These are phyloP conservation scores for Solanum chmielewskii DNA, from an alignment of 257 asterid genomes.

Conservation along the genomic window DNA sequence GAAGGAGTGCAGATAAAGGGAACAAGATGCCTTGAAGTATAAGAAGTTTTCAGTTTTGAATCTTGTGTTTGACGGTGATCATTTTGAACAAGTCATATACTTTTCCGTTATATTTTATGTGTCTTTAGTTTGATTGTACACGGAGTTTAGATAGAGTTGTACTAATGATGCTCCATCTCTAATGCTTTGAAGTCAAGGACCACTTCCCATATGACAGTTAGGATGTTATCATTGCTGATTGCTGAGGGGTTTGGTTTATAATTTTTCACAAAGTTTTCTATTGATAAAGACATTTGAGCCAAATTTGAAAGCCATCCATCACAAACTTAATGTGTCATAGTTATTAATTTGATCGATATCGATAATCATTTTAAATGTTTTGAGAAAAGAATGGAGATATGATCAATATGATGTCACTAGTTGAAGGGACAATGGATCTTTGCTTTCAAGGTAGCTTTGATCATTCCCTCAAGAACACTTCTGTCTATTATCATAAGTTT, in stretches of 20 bases:
- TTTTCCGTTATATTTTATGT: background rate
- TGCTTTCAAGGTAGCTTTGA: constrained; percentile 30
- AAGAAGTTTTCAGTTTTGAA: background rate
- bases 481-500: constrained; percentile 9
- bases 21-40: background rate
- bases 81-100: background rate
- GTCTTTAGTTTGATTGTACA: background rate
- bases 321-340: background rate
- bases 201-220: background rate
- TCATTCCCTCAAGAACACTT: constrained; percentile 21
- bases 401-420: background rate
- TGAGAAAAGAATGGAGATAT: background rate
- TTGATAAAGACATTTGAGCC: constrained; percentile 10
- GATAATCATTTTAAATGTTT: background rate
- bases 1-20: background rate
- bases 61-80: background rate
- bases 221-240: background rate
- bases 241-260: background rate
- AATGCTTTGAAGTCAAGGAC: constrained; percentile 18
- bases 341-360: background rate
- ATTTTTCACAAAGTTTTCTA: background rate
- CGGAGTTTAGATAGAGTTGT: background rate
- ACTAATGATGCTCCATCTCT: background rate
- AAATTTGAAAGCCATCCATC: background rate
- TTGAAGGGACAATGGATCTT: constrained; percentile 15